Evolutionary conservation across 306 rosid species (phyloP).

Genomic region (Leucaena leucocephala): DNA sequence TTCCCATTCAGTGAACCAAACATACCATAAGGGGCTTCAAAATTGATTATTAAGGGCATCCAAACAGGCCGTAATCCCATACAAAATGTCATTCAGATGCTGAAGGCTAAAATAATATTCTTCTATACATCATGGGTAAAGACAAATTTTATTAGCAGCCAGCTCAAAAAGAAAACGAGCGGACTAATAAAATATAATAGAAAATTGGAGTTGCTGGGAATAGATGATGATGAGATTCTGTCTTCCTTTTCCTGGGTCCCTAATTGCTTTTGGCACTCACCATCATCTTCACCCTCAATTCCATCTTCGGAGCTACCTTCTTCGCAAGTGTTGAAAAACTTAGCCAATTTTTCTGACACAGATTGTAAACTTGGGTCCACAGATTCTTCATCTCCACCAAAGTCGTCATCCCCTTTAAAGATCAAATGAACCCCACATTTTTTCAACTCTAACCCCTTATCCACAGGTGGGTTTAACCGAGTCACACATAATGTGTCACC

Average conservation of each 20-base stretch:
- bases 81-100: neutral
- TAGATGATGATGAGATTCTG: neutral
- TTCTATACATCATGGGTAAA: neutral
- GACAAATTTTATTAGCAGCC: neutral
- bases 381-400: constrained; percentile 56
- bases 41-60: too few species aligned
- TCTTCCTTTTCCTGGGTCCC: constrained; percentile 1
- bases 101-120: neutral
- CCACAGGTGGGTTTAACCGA: constrained; percentile 41
- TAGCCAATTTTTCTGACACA: constrained; percentile 54
- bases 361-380: constrained; percentile 48
- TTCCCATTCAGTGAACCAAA: too few species aligned
- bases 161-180: neutral
- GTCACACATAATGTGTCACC: constrained; percentile 50
- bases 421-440: constrained; percentile 50
- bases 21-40: too few species aligned
- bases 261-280: constrained; percentile 1
- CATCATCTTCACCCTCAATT: constrained; percentile 13
- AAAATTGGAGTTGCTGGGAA: neutral
- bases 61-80: too few species aligned
- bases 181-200: neutral
- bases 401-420: constrained; percentile 73
- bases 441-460: constrained; percentile 54
- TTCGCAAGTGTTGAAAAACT: constrained; percentile 42
- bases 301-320: constrained; percentile 4